A percentile compares a stretch with the other conserved stretches of the same genome.
Conservation (phyloP, 148 eudicot species). For the Camellia japonica region DNA sequence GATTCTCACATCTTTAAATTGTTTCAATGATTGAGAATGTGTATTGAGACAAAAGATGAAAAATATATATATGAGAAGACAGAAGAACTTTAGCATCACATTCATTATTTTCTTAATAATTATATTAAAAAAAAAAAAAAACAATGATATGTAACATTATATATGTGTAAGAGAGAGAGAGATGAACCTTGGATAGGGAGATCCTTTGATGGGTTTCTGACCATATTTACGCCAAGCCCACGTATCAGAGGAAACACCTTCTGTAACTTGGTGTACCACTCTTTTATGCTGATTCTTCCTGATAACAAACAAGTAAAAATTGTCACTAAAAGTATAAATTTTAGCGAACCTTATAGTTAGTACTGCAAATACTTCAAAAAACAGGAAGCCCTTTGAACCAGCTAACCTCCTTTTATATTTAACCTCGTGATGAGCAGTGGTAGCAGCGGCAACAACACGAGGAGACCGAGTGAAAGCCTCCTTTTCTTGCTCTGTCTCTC, state of each 20-base stretch:
- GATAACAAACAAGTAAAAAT: background rate
- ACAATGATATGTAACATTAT: too few species aligned
- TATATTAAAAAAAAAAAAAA: too few species aligned
- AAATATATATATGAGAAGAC: too few species aligned
- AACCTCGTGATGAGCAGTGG: slow-evolving; percentile 4
- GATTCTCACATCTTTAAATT: too few species aligned
- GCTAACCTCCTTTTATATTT: slow-evolving; percentile 34
- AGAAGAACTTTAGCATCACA: too few species aligned
- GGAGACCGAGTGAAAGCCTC: background rate
- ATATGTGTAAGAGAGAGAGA: background rate
- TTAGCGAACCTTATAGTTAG: background rate
- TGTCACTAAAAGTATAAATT: background rate
- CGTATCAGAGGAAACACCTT: slow-evolving; percentile 42
- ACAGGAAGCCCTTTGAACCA: background rate
- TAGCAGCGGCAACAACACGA: background rate
- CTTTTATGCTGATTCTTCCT: slow-evolving; percentile 61
- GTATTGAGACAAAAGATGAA: too few species aligned
- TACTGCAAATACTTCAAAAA: background rate
- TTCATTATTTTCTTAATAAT: too few species aligned
- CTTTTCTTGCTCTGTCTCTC: background rate
- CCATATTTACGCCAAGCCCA: slow-evolving; percentile 96
- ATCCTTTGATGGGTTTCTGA: slow-evolving; percentile 82
- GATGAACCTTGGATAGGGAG: slow-evolving; percentile 75
- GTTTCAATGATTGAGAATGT: too few species aligned
- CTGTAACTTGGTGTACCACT: slow-evolving; percentile 35